Evolutionary conservation across 495 filamentous ascomycete genomes (phyloP).

Genomic region (Neurospora sp.): DNA sequence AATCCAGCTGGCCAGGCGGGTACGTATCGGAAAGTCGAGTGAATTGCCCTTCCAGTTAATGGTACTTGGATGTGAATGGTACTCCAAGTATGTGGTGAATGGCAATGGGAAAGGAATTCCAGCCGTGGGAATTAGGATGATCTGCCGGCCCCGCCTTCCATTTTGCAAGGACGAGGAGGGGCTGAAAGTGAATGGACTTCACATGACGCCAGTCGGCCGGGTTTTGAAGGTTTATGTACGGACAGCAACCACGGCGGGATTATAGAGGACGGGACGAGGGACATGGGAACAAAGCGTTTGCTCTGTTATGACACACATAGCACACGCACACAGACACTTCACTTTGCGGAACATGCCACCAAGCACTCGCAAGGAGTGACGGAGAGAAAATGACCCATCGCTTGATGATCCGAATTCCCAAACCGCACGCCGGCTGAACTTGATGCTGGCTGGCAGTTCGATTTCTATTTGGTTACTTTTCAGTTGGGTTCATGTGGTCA

Average conservation of each 20-base stretch:
- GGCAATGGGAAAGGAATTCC: not conserved
- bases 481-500: not conserved
- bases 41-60: not conserved
- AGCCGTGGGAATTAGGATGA: not conserved
- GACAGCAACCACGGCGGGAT: not conserved
- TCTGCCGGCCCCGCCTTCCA: not conserved
- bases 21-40: not conserved
- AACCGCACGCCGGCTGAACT: not conserved
- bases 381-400: not conserved
- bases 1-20: not conserved
- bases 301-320: not conserved
- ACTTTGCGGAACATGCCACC: not conserved
- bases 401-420: not conserved
- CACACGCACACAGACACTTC: not conserved
- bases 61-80: not conserved
- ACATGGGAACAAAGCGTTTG: not conserved
- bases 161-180: not conserved
- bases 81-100: not conserved
- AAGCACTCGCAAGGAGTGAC: not conserved
- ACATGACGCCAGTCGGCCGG: not conserved
- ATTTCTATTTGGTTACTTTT: not conserved
- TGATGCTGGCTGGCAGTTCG: not conserved
- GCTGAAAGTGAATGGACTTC: not conserved
- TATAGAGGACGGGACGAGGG: not conserved
- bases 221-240: not conserved